Evolutionary conservation across 2,329 filamentous ascomycete genomes (phyloP).

Genomic region (Dichotomopilus funicola): DNA sequence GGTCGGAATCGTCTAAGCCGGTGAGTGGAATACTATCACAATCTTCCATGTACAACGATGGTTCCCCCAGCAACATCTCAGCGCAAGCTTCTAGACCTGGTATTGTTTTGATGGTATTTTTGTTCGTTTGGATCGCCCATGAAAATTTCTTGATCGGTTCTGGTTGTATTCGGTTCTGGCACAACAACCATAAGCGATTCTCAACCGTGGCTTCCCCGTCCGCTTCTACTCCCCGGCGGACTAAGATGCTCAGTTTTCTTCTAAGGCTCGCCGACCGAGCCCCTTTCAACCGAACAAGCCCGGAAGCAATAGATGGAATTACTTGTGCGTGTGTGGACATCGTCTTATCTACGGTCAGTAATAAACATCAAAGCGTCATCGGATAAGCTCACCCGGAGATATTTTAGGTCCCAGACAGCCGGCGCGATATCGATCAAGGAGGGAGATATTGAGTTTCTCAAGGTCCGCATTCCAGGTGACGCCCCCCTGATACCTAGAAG

Average conservation of each 20-base stretch:
- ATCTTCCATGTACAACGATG: background rate
- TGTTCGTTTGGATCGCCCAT: background rate
- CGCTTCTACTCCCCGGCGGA: no score
- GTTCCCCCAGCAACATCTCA: background rate
- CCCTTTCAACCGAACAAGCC: slow-evolving; percentile 16
- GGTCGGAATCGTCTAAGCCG: background rate
- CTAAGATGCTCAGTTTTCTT: slow-evolving; percentile 14
- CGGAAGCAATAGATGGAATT: slow-evolving; percentile 16
- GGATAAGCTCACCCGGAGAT: slow-evolving; percentile 26
- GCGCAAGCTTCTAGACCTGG: background rate
- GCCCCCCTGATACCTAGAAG: slow-evolving; percentile 26
- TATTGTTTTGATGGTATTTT: background rate
- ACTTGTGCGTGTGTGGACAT: slow-evolving; percentile 18
- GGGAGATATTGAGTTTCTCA: slow-evolving; percentile 13
- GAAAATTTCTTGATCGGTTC: slow-evolving; percentile 5
- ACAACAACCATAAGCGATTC: slow-evolving; percentile 19
- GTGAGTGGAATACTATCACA: background rate
- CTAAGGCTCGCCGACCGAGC: slow-evolving; percentile 18
- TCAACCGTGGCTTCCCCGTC: slow-evolving; percentile 3
- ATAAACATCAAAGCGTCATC: slow-evolving; percentile 4
- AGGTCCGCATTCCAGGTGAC: slow-evolving; percentile 13
- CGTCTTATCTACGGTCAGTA: slow-evolving; percentile 13
- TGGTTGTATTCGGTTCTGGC: slow-evolving; percentile 19
- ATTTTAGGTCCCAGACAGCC: slow-evolving; percentile 29
- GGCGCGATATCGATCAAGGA: slow-evolving; percentile 29